Base-by-base conservation (phyloP, 805 yeast species). In the Wickerhamomyces queroliae region DNA sequence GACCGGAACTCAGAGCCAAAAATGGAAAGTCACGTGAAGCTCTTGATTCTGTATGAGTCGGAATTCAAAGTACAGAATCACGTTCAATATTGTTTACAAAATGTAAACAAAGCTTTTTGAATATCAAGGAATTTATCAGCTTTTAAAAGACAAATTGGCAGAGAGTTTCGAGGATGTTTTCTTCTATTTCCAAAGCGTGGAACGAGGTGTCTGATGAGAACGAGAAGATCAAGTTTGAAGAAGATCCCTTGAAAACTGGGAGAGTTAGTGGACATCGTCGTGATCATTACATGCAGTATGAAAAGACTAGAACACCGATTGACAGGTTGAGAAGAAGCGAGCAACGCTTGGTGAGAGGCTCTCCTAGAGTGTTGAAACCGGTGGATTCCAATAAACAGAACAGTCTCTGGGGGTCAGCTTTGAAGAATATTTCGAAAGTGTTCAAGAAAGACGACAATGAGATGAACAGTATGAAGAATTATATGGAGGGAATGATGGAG, bases 401-500 rank as follows among this genome's bases (percentile, higher is more conserved):
- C 36, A 39, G 41, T 20, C 12, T 50, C 0, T 43, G 49, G 44
- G 52, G 56, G 7, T n/a, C 28, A n/a, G 18, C 38, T 3, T 16
- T 36, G 12, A 36, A 36, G 18, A 36, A 22, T 21, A 19, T 36
- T 11, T 21, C 33, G 20, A 28, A 28, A 15, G 38, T 28, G 19
- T 31, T 36, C n/a, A 31, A 36, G 17, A 31, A 36, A n/a, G 38
- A 36, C n/a, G 38, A 32, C 13, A 32, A 35, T 3, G 58, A 53
- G 35, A 33, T 53, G 19, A 36, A 38, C 1, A 37, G 36, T 4
- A 53, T 53, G 56, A 52, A 49, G 41, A 40, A 16, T 20, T 52
- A 52, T 33, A 49, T 47, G 49, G 39, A 49, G 30, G 50, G 49
- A 0, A 49, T 52, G 55, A 44, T 53, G 39, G 4, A 46, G 50